These are phyloP conservation scores for Penicillium sp. DNA, from an alignment of 2,329 filamentous ascomycete species.

Conservation along the genomic window DNA sequence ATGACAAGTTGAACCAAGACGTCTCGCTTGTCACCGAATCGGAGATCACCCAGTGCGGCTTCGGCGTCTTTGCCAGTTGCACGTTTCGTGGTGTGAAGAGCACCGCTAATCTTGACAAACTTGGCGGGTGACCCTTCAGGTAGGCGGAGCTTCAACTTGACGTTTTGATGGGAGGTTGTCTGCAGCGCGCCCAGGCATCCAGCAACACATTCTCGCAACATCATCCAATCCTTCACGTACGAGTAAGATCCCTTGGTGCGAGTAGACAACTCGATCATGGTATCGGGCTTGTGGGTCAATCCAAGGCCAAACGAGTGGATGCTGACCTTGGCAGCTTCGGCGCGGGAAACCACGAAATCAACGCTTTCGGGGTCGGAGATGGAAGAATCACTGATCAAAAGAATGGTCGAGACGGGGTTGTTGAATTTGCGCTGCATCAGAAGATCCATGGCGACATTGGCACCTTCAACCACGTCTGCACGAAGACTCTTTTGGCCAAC, in stretches of 20 bases:
- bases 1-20: conserved; percentile 94
- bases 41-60: conserved; percentile 83
- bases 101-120: conserved; percentile 97
- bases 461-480: conserved; percentile 94
- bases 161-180: conserved; percentile 95
- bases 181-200: conserved; percentile 91
- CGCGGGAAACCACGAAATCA: conserved; percentile 94
- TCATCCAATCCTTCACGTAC: conserved; percentile 99
- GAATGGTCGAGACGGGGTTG: conserved; percentile 91
- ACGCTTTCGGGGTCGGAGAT: conserved; percentile 93
- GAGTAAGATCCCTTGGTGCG: conserved; percentile 96
- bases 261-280: conserved; percentile 95
- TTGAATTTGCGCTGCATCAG: conserved; percentile 96
- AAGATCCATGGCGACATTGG: conserved; percentile 96
- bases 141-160: conserved; percentile 88
- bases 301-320: conserved; percentile 97
- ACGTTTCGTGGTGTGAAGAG: conserved; percentile 92
- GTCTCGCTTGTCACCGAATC: conserved; percentile 93
- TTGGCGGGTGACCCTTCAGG: conserved; percentile 96
- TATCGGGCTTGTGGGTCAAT: conserved; percentile 96
- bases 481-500: conserved; percentile 95
- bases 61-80: conserved; percentile 93
- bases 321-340: conserved; percentile 94
- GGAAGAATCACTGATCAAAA: conserved; percentile 95
- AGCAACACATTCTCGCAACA: conserved; percentile 93